Evolutionary conservation across 768 basidiomycete species (phyloP), one percentile per base, ranked within the genome.

Genomic region (Psilocybe azurescens): DNA sequence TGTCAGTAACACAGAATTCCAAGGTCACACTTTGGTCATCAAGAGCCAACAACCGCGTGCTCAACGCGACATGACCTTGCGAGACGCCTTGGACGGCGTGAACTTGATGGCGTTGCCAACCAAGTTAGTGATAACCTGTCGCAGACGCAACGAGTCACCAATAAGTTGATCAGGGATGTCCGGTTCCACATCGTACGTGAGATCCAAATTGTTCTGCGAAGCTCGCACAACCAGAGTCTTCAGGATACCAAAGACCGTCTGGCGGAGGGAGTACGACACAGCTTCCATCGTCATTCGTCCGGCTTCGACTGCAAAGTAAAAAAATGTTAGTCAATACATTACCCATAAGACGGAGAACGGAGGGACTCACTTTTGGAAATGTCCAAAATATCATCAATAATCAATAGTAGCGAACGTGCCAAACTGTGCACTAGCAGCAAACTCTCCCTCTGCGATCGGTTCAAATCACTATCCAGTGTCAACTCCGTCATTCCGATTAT

Each of bases 401-500:
- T 99, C 69, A 98, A 81, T 50, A 99, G 80, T 61, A 99, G 81
- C 10, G 93, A 95, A 60, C 94, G 86, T 1, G 97, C 97, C 73
- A 99, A 81, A 64, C 91, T 95, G 73, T 98, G 96, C 7, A 99
- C 97, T 38, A 99, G 88, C 69, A 97, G 82, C 73, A 99, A 79
- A 74, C 95, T 97, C 80, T 99, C 97, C 63, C 97, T 81, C 75
- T 99, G 97, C 41, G 93, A 92, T 65, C 97, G 79, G 63, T 95
- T 97, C 67, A 99, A 77, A 73, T 99, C 97, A 48, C 92, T 95
- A 71, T 99, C 97, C 20, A 99, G 87, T 9, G 97, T 98, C 60
- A 99, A 78, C 75, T 97, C 95, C 28, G 97, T 99, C 95, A 99
- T 95, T n/a, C 97, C 97, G 67, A 99, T 99, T 75, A 99, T 99